These are phyloP conservation scores for Ustilago nuda DNA, from an alignment of 1,284 basidiomycete species.

Conservation along the genomic window DNA sequence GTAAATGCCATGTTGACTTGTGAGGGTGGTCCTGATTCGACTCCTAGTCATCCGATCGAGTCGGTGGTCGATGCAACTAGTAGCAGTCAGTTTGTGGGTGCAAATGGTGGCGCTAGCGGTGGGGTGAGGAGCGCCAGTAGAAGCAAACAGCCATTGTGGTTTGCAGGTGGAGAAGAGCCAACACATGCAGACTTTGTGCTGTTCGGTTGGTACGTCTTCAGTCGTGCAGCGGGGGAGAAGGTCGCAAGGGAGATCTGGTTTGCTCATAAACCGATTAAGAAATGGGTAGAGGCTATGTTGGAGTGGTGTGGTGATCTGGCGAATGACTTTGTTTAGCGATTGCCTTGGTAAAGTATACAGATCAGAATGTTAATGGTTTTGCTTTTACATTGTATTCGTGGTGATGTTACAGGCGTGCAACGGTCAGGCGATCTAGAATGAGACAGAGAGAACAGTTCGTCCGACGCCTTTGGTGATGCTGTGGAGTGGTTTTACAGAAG, in stretches of 20 bases:
- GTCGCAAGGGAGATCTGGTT: slow-evolving; percentile 50
- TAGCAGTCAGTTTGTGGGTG: neutral
- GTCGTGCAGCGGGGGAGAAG: slow-evolving; percentile 36
- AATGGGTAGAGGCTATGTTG: slow-evolving; percentile 53
- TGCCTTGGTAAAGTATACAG: neutral
- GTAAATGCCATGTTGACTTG: slow-evolving; percentile 42
- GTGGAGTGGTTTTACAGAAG: slow-evolving; percentile 22
- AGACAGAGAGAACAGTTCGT: slow-evolving; percentile 48
- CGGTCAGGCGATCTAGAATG: slow-evolving; percentile 16
- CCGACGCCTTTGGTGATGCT: slow-evolving; percentile 53
- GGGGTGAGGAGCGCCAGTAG: slow-evolving; percentile 12
- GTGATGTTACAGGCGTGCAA: neutral
- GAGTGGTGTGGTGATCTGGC: slow-evolving; percentile 49
- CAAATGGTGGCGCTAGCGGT: neutral
- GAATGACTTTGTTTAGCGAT: slow-evolving; percentile 41
- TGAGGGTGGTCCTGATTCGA: slow-evolving; percentile 27
- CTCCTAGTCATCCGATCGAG: slow-evolving; percentile 6
- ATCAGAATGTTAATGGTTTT: neutral
- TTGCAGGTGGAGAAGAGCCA: slow-evolving; percentile 51
- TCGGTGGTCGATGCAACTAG: neutral
- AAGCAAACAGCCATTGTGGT: slow-evolving; percentile 27
- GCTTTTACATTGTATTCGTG: neutral
- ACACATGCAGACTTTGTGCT: slow-evolving; percentile 60
- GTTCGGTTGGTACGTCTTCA: slow-evolving; percentile 56
- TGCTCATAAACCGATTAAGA: slow-evolving; percentile 32